Evolutionary conservation across 495 filamentous ascomycete species (phyloP).

Genomic region (Podospora anserina): DNA sequence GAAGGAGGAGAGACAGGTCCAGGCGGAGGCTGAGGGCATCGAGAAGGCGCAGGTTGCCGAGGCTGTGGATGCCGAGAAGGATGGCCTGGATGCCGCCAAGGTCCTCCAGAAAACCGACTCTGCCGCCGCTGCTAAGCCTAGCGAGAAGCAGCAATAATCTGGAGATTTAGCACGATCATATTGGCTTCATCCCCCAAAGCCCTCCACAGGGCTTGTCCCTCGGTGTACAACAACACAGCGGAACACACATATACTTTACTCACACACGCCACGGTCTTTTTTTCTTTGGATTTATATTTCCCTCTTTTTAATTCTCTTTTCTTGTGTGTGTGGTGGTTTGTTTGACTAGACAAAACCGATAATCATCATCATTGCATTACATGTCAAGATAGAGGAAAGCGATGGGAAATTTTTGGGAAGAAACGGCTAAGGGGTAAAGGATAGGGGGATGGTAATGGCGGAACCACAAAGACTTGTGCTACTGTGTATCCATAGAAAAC

Average conservation of each 20-base stretch:
- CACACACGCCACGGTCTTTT: neutral
- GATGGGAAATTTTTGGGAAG: neutral
- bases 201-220: neutral
- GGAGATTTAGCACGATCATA: neutral
- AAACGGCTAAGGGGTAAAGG: neutral
- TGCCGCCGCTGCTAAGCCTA: constrained; percentile 14
- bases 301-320: neutral
- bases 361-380: neutral
- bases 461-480: neutral
- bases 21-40: constrained; percentile 37
- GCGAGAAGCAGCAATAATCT: constrained; percentile 16
- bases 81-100: constrained; percentile 26
- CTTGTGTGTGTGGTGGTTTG: constrained; percentile 5
- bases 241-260: neutral
- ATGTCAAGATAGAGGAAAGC: neutral
- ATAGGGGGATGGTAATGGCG: neutral
- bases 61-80: constrained; percentile 45
- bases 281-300: neutral
- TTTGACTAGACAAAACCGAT: constrained; percentile 3
- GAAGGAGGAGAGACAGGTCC: constrained; percentile 48
- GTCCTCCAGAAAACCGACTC: constrained; percentile 20
- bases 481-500: constrained; percentile 7
- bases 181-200: neutral
- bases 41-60: constrained; percentile 44
- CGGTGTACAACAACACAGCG: constrained; percentile 8